Percentiles rank a stretch among this genome's conserved stretches.
These are phyloP conservation scores for Quercus variabilis DNA, from an alignment of 306 rosid species.

Conservation along the genomic window DNA sequence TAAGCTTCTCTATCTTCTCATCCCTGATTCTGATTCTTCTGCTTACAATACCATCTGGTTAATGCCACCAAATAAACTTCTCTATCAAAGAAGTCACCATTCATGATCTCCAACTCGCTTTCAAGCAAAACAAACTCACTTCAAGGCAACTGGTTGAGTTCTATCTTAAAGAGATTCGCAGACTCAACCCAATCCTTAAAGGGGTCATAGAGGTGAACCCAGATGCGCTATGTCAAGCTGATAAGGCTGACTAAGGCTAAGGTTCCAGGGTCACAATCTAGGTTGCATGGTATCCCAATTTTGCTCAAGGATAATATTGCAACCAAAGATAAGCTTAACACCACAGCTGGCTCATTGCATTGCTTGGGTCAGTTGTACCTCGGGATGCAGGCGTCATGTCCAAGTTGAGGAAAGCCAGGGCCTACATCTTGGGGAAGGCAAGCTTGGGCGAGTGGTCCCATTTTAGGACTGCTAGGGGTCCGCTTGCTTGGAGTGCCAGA, in stretches of 20 bases:
- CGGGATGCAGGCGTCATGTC: conserved; percentile 62
- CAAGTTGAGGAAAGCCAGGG: conserved; percentile 62
- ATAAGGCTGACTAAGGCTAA: conserved; percentile 33
- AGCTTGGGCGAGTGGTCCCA: conserved; percentile 59
- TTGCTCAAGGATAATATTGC: conserved; percentile 65
- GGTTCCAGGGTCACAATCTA: conserved; percentile 8
- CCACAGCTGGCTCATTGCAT: conserved; percentile 64
- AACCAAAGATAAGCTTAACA: conserved; percentile 64
- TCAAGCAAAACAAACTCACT: conserved; percentile 40
- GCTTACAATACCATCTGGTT: neutral
- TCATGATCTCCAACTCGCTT: conserved; percentile 49
- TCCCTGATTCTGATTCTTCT: conserved; percentile 4
- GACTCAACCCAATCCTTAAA: conserved; percentile 36
- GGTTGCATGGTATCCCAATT: conserved; percentile 62
- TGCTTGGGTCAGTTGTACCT: conserved; percentile 57
- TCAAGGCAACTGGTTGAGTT: conserved; percentile 59
- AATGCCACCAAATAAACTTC: conserved; percentile 1
- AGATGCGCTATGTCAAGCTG: conserved; percentile 49
- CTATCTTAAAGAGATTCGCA: conserved; percentile 39
- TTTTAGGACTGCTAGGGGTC: conserved; percentile 10
- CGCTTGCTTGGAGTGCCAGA: conserved; percentile 58
- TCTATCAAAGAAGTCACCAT: conserved; percentile 52
- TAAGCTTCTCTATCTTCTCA: neutral
- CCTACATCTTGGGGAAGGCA: conserved; percentile 65
- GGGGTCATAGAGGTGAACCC: conserved; percentile 63